Evolutionary conservation across 805 yeast species (phyloP).

Genomic region (Candida nemodendra): DNA sequence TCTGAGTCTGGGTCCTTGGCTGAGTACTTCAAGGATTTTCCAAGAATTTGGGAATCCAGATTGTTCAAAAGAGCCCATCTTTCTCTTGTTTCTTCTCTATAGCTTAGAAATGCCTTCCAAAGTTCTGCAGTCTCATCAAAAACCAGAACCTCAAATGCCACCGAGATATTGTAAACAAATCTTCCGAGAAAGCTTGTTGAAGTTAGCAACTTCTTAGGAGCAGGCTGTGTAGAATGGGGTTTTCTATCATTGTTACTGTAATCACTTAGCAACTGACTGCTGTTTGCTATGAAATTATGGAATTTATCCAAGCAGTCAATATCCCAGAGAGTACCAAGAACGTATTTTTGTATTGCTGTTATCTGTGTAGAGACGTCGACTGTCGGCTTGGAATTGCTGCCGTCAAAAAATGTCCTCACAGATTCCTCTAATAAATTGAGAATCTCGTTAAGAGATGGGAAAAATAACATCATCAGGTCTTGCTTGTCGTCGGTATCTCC

Average conservation of each 20-base stretch:
- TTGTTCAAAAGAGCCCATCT: conserved; percentile 25
- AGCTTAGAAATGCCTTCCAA: conserved; percentile 41
- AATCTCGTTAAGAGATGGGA: conserved; percentile 28
- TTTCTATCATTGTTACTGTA: conserved; percentile 10
- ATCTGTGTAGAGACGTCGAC: conserved; percentile 23
- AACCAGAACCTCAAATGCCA: conserved; percentile 42
- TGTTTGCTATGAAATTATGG: conserved; percentile 36
- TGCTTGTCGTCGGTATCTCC: conserved; percentile 8
- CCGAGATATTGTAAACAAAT: conserved; percentile 40
- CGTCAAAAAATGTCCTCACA: conserved; percentile 6
- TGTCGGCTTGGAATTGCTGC: conserved; percentile 2
- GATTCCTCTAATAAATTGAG: conserved; percentile 18
- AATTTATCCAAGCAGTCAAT: conserved; percentile 49
- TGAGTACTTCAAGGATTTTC: conserved; percentile 6
- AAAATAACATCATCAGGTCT: conserved; percentile 18
- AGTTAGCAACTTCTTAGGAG: conserved; percentile 29
- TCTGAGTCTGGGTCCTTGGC: conserved; percentile 9
- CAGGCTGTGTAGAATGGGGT: conserved; percentile 15
- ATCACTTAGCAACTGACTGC: conserved; percentile 35
- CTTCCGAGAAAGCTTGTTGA: conserved; percentile 44
- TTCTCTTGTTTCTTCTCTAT: conserved; percentile 30
- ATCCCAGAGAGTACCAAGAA: conserved; percentile 44
- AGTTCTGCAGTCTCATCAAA: conserved; percentile 45
- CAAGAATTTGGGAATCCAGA: conserved; percentile 13
- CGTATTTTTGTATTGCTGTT: conserved; percentile 29